Conservation (phyloP, 345 rosid genomes). For the Luvunga scandens region DNA sequence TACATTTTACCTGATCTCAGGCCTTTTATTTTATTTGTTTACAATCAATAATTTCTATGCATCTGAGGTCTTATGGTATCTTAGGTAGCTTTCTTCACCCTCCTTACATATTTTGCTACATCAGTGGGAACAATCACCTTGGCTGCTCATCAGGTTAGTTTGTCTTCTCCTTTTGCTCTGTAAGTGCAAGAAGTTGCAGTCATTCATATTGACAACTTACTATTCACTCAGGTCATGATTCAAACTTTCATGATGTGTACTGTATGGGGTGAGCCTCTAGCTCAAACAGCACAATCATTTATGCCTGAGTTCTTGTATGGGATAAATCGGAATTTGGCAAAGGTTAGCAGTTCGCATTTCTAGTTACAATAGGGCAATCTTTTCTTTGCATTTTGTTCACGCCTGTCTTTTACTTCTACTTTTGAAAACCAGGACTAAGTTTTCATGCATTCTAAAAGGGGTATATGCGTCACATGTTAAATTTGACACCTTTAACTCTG, state of each 20-base stretch:
- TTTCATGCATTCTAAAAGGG: not conserved
- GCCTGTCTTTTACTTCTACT: not conserved
- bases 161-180: not conserved
- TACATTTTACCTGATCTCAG: not conserved
- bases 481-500: not conserved
- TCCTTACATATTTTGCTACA: slow-evolving; percentile 38
- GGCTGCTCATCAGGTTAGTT: slow-evolving; percentile 54
- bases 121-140: slow-evolving; percentile 43
- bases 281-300: slow-evolving; percentile 60
- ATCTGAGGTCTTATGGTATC: not conserved
- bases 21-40: not conserved
- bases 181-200: no score
- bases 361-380: not conserved
- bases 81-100: slow-evolving; percentile 45
- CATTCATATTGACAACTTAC: not conserved
- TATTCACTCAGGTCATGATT: slow-evolving; percentile 30
- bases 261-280: slow-evolving; percentile 56
- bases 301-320: slow-evolving; percentile 57
- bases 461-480: not conserved
- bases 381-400: not conserved
- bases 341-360: slow-evolving; percentile 26
- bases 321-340: slow-evolving; percentile 31
- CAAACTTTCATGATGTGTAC: slow-evolving; percentile 46
- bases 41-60: not conserved
- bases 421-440: not conserved